Evolutionary conservation across 2,329 filamentous ascomycete genomes (phyloP).

Genomic region (Trichoderma sp.): DNA sequence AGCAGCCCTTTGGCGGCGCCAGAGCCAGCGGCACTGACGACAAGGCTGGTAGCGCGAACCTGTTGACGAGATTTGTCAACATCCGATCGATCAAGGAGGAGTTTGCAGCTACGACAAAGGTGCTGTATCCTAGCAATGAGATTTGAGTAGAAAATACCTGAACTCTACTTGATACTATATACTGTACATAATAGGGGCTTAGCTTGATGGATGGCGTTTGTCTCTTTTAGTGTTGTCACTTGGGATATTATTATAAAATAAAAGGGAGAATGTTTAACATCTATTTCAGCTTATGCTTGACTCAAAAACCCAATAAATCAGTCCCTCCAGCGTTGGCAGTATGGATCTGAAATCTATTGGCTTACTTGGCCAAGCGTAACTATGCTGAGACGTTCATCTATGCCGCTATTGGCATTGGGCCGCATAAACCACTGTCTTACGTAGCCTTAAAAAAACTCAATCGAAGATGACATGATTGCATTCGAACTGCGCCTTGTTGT

Average conservation of each 20-base stretch:
- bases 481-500: no score
- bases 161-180: background rate
- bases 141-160: constrained; percentile 41
- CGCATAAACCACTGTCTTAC: background rate
- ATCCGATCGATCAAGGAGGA: constrained; percentile 75
- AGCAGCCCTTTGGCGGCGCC: constrained; percentile 72
- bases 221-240: background rate
- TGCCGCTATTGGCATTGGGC: constrained; percentile 3
- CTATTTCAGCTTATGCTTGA: no score
- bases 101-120: constrained; percentile 65
- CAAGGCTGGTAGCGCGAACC: constrained; percentile 69
- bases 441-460: background rate
- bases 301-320: no score
- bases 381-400: background rate
- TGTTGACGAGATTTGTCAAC: constrained; percentile 69
- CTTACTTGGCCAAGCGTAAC: no score
- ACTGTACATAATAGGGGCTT: background rate
- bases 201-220: constrained; percentile 10
- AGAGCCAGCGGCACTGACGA: constrained; percentile 73
- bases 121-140: constrained; percentile 74
- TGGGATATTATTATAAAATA: background rate
- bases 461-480: background rate
- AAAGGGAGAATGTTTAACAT: background rate
- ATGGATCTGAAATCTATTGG: no score
- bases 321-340: no score